phyloP scores from a whole-genome alignment of 2,329 filamentous ascomycete species.

The Coniochaeta ligniaria region DNA sequence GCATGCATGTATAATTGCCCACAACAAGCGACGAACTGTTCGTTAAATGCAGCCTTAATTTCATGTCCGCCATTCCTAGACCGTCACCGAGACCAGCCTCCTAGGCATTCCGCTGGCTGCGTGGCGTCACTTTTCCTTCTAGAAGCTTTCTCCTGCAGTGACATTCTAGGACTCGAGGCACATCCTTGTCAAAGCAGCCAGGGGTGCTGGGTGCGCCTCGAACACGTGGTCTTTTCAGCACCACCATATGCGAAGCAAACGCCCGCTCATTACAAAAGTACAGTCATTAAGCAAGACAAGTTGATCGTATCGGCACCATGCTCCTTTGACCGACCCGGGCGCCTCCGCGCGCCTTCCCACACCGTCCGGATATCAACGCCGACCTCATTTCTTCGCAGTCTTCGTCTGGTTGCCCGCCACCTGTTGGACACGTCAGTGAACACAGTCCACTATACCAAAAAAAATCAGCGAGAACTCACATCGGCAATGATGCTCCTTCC shows the following conservation, averaged over 20 bases:
- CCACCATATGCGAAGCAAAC: not conserved
- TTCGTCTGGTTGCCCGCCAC: conserved; percentile 8
- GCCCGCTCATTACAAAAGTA: not conserved
- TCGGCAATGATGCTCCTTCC: conserved; percentile 49
- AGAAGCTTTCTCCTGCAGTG: not conserved
- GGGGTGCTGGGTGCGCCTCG: not conserved
- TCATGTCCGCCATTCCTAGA: not conserved
- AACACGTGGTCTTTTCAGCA: not conserved
- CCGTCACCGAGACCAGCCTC: not conserved
- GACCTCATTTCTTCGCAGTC: conserved; percentile 3
- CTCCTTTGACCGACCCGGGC: not conserved
- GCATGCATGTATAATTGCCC: no score
- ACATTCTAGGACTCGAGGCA: not conserved
- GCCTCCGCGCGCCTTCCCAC: not conserved
- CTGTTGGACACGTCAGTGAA: not conserved
- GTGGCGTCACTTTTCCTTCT: not conserved
- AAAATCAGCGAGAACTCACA: conserved; percentile 14
- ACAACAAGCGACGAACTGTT: not conserved
- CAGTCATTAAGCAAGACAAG: not conserved
- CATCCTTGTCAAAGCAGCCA: not conserved
- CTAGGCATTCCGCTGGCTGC: not conserved
- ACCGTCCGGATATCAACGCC: not conserved
- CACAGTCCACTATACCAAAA: conserved; percentile 4
- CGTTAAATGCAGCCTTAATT: not conserved
- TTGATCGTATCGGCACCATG: not conserved